These are phyloP conservation scores for Triangularia verruculosa DNA, from an alignment of 2,329 filamentous ascomycete species.

Conservation along the genomic window DNA sequence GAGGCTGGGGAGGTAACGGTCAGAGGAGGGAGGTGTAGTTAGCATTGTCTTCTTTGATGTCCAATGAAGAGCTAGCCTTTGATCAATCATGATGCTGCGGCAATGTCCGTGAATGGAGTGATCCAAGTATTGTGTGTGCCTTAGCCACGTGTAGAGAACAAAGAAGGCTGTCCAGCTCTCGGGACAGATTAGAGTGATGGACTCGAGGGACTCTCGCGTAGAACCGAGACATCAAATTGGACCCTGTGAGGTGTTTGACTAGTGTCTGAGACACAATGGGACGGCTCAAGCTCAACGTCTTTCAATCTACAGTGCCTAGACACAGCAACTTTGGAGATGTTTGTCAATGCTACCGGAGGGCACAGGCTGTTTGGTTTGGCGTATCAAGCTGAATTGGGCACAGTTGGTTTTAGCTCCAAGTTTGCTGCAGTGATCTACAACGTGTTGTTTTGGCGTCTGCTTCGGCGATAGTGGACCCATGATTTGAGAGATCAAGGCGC, in stretches of 20 bases:
- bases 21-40: conserved; percentile 6
- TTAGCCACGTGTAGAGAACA: neutral
- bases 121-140: neutral
- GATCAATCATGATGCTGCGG: neutral
- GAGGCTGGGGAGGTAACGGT: neutral
- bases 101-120: neutral
- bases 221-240: neutral
- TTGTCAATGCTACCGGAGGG: neutral
- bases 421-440: neutral
- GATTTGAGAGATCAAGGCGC: neutral
- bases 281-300: neutral
- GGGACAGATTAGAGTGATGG: neutral
- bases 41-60: conserved; percentile 7
- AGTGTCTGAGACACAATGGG: neutral
- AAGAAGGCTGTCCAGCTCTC: neutral
- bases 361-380: neutral
- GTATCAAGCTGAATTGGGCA: neutral
- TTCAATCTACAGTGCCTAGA: neutral
- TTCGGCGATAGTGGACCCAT: neutral
- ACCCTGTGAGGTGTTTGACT: neutral
- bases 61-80: conserved; percentile 9
- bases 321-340: neutral
- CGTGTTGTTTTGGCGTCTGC: neutral
- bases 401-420: neutral
- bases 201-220: neutral